These are phyloP conservation scores for Rhododendron vialii DNA, from an alignment of 148 eudicot species.

Conservation along the genomic window DNA sequence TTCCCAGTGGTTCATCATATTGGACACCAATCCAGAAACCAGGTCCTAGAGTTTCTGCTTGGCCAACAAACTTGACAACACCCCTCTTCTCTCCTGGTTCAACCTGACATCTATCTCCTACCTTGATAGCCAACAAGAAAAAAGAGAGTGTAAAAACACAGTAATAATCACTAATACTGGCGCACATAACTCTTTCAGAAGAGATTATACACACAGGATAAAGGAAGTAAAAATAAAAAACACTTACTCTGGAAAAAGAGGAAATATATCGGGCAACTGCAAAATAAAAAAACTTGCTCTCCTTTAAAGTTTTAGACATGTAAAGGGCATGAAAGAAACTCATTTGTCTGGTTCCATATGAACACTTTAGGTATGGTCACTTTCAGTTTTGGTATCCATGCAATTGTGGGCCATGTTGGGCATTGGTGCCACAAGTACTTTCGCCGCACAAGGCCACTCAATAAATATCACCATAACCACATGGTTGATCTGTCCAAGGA, in stretches of 20 bases:
- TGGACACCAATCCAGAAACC: constrained; percentile 95
- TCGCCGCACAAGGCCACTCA: not conserved
- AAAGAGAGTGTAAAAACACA: not conserved
- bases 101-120: constrained; percentile 97
- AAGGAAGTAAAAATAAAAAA: not conserved
- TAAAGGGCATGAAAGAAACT: not conserved
- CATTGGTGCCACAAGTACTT: not conserved
- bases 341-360: not conserved
- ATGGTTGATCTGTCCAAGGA: not conserved
- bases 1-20: constrained; percentile 95
- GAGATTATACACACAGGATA: not conserved
- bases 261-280: not conserved
- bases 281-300: not conserved
- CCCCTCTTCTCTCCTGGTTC: constrained; percentile 96
- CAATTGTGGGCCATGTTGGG: not conserved
- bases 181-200: not conserved
- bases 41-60: constrained; percentile 74
- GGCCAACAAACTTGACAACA: constrained; percentile 79
- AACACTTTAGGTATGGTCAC: not conserved
- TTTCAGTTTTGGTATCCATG: not conserved
- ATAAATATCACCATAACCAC: not conserved
- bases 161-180: not conserved
- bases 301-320: not conserved
- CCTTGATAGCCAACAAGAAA: constrained; percentile 31
- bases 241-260: not conserved